These are phyloP conservation scores for Boletellus emodensis DNA, from an alignment of 768 basidiomycete genomes.

Conservation along the genomic window DNA sequence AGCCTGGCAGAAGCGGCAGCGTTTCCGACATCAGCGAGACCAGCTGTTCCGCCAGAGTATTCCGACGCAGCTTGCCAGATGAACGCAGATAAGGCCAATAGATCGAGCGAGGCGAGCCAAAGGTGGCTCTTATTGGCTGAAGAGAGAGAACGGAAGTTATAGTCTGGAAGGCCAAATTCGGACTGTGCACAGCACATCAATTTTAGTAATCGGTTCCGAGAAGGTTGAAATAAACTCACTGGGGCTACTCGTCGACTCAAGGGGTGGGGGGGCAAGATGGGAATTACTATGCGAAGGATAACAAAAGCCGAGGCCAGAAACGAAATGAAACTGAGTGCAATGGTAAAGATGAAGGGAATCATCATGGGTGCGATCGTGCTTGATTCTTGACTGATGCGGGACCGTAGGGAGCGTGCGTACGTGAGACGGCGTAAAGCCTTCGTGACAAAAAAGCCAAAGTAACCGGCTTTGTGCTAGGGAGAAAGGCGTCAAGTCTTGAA, in stretches of 20 bases:
- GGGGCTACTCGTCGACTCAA: conserved; percentile 72
- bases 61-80: conserved; percentile 63
- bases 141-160: conserved; percentile 54
- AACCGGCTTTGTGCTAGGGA: conserved; percentile 25
- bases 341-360: conserved; percentile 64
- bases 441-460: conserved; percentile 31
- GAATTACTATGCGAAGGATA: conserved; percentile 70
- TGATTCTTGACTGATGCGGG: conserved; percentile 16
- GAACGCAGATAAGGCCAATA: conserved; percentile 58
- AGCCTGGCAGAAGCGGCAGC: conserved; percentile 54
- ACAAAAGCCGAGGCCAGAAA: conserved; percentile 72
- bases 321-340: conserved; percentile 66
- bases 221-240: conserved; percentile 37
- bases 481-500: conserved; percentile 19
- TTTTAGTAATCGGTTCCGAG: not conserved
- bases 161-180: conserved; percentile 69
- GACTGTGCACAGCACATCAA: conserved; percentile 42
- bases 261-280: conserved; percentile 69
- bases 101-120: conserved; percentile 67
- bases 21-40: conserved; percentile 42
- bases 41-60: conserved; percentile 43
- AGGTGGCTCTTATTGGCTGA: conserved; percentile 66
- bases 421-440: conserved; percentile 38
- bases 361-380: conserved; percentile 36
- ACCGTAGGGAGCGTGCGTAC: conserved; percentile 27